These are phyloP conservation scores for Infundibulicybe gibba DNA, from an alignment of 768 basidiomycete genomes.

Conservation along the genomic window DNA sequence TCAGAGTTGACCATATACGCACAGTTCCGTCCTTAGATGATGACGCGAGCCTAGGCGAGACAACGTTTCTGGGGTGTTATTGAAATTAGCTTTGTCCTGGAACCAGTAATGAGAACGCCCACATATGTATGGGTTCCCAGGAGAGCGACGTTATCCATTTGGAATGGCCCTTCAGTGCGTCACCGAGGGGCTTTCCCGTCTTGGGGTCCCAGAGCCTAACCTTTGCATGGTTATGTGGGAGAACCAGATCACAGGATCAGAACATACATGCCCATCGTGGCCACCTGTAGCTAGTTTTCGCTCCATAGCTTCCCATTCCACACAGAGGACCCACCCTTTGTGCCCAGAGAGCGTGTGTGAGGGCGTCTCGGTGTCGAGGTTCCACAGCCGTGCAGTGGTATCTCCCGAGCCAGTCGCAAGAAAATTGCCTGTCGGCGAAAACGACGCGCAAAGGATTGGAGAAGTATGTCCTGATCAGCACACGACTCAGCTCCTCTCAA, in stretches of 20 bases:
- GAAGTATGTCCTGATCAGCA: constrained; percentile 71
- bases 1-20: constrained; percentile 84
- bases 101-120: constrained; percentile 18
- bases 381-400: constrained; percentile 90
- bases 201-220: constrained; percentile 92
- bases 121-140: constrained; percentile 97
- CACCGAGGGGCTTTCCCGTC: constrained; percentile 84
- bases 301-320: constrained; percentile 96
- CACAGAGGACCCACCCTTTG: constrained; percentile 94
- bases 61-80: constrained; percentile 54
- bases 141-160: constrained; percentile 96
- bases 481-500: background rate
- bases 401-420: constrained; percentile 97
- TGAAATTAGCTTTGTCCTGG: constrained; percentile 2
- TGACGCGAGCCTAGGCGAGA: constrained; percentile 82
- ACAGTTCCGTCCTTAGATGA: constrained; percentile 97
- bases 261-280: constrained; percentile 84
- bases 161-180: constrained; percentile 87
- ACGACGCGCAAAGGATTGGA: constrained; percentile 92
- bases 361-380: constrained; percentile 89
- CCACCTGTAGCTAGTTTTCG: constrained; percentile 89
- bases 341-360: constrained; percentile 86
- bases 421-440: constrained; percentile 88
- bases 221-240: constrained; percentile 21
- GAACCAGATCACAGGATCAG: background rate